Evolutionary conservation across 2,329 filamentous ascomycete genomes (phyloP).

Genomic region (Leptographium galeiforme): DNA sequence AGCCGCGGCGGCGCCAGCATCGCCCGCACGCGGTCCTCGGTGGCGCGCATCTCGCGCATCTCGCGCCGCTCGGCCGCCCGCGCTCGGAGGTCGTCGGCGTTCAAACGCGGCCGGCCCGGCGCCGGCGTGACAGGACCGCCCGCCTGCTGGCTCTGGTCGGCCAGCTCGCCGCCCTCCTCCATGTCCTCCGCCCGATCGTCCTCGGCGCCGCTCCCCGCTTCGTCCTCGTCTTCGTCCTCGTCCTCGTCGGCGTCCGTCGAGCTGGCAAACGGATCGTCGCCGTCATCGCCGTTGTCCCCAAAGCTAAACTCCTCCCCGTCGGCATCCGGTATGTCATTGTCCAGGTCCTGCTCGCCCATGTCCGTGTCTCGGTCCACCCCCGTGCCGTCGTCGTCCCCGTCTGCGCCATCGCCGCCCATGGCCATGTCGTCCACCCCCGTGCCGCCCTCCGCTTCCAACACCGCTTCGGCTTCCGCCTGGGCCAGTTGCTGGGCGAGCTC

Average conservation of each 20-base stretch:
- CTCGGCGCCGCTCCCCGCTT: constrained; percentile 18
- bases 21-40: constrained; percentile 49
- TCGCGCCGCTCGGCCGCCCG: constrained; percentile 25
- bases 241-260: constrained; percentile 22
- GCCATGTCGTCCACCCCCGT: constrained; percentile 22
- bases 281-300: constrained; percentile 28
- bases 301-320: constrained; percentile 40
- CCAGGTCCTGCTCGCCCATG: constrained; percentile 44
- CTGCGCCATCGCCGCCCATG: constrained; percentile 22
- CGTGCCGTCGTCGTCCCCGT: constrained; percentile 8
- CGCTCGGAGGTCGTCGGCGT: constrained; percentile 17
- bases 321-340: constrained; percentile 61
- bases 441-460: constrained; percentile 35
- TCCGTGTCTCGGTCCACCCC: constrained; percentile 30
- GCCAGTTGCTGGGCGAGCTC: constrained; percentile 61
- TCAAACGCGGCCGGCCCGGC: constrained; percentile 24
- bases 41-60: constrained; percentile 37
- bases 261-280: constrained; percentile 18
- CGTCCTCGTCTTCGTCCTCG: constrained; percentile 27
- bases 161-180: not conserved
- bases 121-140: constrained; percentile 9
- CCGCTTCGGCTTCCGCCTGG: constrained; percentile 38
- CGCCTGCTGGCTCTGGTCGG: not conserved
- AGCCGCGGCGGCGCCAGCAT: constrained; percentile 36
- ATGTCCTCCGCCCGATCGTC: constrained; percentile 12